These are phyloP conservation scores for Harringtonia lauricola DNA, from an alignment of 2,329 filamentous ascomycete species.

Conservation along the genomic window DNA sequence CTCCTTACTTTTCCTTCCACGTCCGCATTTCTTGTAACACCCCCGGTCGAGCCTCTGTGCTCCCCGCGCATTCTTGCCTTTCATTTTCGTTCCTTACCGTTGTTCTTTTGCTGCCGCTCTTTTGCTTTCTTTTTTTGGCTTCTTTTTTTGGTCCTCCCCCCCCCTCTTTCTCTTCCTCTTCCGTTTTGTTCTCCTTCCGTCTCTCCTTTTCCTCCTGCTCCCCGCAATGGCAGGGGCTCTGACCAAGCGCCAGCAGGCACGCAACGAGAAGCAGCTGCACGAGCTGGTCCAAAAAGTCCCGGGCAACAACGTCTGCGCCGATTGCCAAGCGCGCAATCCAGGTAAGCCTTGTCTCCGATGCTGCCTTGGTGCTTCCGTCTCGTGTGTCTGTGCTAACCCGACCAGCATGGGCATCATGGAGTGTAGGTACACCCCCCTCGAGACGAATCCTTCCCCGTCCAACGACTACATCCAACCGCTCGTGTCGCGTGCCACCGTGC, in stretches of 20 bases:
- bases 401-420: conserved; percentile 92
- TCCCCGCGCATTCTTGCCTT: neutral
- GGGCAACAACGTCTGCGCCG: conserved; percentile 88
- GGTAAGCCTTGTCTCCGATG: conserved; percentile 40
- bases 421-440: conserved; percentile 44
- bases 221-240: conserved; percentile 49
- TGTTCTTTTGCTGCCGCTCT: no score
- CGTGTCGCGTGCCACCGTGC: conserved; percentile 4
- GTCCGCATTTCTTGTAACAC: neutral
- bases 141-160: neutral
- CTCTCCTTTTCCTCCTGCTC: neutral
- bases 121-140: no score
- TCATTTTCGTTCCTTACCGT: neutral
- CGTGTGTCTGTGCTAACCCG: conserved; percentile 2
- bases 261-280: conserved; percentile 86
- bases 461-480: conserved; percentile 1
- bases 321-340: conserved; percentile 87
- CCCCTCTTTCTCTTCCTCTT: neutral
- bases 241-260: conserved; percentile 95
- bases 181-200: neutral
- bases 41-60: neutral
- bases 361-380: conserved; percentile 3
- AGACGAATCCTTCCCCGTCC: no score
- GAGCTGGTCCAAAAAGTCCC: conserved; percentile 74
- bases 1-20: neutral